Evolutionary conservation across 2,329 filamentous ascomycete species (phyloP).

Genomic region (Tolypocladium capitatum): DNA sequence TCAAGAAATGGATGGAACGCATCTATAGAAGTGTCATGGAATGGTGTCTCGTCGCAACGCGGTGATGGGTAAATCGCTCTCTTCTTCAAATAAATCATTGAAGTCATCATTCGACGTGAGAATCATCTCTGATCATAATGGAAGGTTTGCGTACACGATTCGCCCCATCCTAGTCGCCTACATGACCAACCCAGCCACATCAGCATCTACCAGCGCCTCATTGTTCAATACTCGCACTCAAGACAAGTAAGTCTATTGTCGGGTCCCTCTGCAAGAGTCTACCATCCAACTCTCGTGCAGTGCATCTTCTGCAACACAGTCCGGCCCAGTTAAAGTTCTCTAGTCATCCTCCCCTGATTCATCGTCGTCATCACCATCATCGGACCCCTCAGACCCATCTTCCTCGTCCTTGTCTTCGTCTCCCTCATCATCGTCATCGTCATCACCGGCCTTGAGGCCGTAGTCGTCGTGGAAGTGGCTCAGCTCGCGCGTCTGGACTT

Average conservation of each 20-base stretch:
- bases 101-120: too few species aligned
- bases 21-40: neutral
- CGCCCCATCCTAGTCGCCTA: too few species aligned
- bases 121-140: too few species aligned
- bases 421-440: slow-evolving; percentile 37
- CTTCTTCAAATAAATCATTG: too few species aligned
- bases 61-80: too few species aligned
- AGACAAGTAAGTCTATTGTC: neutral
- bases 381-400: slow-evolving; percentile 2
- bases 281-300: neutral
- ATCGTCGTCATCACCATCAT: slow-evolving; percentile 1
- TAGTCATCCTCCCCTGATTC: neutral
- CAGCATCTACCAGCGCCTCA: too few species aligned
- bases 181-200: too few species aligned
- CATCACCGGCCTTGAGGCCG: slow-evolving; percentile 57
- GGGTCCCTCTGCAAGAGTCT: neutral
- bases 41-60: too few species aligned
- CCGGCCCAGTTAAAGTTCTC: neutral
- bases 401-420: slow-evolving; percentile 25
- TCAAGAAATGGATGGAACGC: neutral
- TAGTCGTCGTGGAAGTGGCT: slow-evolving; percentile 83
- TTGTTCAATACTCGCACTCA: neutral
- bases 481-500: slow-evolving; percentile 59
- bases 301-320: neutral
- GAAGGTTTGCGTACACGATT: too few species aligned